Conservation (phyloP, 164 flowering plant species). For the Pachysandra terminalis region DNA sequence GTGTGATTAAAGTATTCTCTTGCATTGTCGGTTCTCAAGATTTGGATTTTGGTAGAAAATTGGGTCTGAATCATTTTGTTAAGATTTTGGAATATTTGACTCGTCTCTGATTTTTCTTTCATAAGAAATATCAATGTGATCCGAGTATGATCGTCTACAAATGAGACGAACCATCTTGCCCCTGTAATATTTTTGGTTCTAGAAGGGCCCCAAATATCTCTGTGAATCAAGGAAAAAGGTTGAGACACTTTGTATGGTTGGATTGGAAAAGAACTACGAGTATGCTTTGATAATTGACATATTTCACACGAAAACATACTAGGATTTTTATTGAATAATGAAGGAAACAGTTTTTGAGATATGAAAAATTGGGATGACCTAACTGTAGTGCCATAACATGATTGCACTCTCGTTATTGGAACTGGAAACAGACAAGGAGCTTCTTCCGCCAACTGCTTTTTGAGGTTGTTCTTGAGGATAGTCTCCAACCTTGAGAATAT, state of each 20-base stretch:
- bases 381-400: not conserved
- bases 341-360: not conserved
- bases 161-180: not conserved
- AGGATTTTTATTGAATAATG: not conserved
- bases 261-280: not conserved
- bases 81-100: not conserved
- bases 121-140: not conserved
- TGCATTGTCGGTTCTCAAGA: not conserved
- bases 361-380: not conserved
- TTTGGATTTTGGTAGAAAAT: not conserved
- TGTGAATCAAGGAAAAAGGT: not conserved
- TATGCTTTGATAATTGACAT: not conserved
- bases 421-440: not conserved
- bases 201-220: constrained; percentile 4
- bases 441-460: not conserved
- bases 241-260: not conserved
- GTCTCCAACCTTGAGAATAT: not conserved
- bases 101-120: not conserved
- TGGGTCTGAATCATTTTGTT: not conserved
- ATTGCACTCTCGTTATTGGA: not conserved
- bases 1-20: not conserved
- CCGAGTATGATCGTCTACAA: not conserved
- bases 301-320: not conserved
- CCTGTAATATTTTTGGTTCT: not conserved
- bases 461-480: not conserved